Evolutionary conservation across 768 basidiomycete genomes (phyloP).

Genomic region (Tremella fuciformis): DNA sequence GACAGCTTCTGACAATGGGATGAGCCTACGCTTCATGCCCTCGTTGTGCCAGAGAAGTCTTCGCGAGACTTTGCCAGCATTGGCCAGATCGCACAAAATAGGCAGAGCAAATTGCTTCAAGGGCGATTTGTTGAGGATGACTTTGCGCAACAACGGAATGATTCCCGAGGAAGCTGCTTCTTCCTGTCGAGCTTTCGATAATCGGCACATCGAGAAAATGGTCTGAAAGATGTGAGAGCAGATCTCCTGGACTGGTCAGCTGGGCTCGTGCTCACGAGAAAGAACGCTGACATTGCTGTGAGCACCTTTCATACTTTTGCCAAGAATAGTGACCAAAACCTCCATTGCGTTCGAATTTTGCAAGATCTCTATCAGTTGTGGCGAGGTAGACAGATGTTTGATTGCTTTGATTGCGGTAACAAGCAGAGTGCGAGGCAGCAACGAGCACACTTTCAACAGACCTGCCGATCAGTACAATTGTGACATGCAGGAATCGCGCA

Average conservation of each 20-base stretch:
- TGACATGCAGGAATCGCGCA: conserved; percentile 1
- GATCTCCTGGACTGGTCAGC: conserved; percentile 68
- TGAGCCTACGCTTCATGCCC: conserved; percentile 59
- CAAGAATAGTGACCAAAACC: conserved; percentile 78
- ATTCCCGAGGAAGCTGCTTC: conserved; percentile 96
- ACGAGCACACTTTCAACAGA: conserved; percentile 77
- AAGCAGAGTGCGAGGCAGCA: conserved; percentile 81
- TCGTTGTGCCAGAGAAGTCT: conserved; percentile 89
- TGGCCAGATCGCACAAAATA: conserved; percentile 92
- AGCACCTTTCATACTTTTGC: conserved; percentile 71
- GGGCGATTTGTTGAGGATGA: conserved; percentile 83
- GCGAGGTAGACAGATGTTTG: conserved; percentile 93
- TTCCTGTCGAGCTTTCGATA: conserved; percentile 92
- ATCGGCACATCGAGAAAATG: conserved; percentile 89
- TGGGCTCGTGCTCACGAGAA: neutral
- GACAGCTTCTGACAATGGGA: neutral
- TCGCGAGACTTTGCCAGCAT: conserved; percentile 88
- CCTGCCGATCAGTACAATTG: conserved; percentile 56
- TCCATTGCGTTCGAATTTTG: conserved; percentile 96
- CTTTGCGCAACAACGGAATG: conserved; percentile 82
- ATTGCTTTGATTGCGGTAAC: conserved; percentile 88
- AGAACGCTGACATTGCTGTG: conserved; percentile 69
- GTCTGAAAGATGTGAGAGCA: conserved; percentile 97
- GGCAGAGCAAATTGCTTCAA: conserved; percentile 96
- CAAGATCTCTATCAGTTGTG: conserved; percentile 81